Evolutionary conservation across 345 rosid genomes (phyloP).

Genomic region (Aurinia saxatilis): DNA sequence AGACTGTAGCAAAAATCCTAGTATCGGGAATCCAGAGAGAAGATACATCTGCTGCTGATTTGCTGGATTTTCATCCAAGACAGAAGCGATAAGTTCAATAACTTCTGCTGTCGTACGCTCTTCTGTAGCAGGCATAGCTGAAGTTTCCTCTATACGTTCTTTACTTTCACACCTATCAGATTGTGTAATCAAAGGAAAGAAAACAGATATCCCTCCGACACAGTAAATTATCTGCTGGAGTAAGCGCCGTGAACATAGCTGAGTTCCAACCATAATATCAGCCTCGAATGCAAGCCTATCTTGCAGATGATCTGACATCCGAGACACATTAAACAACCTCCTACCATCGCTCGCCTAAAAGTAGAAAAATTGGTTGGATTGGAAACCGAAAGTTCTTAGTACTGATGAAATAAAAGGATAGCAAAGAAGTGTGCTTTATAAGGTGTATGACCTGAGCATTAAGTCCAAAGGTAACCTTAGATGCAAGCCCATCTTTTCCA

Average conservation of each 20-base stretch:
- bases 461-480: slow-evolving; percentile 81
- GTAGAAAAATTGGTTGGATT: slow-evolving; percentile 12
- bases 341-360: slow-evolving; percentile 88
- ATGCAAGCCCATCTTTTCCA: slow-evolving; percentile 86
- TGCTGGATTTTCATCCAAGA: slow-evolving; percentile 83
- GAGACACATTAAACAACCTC: slow-evolving; percentile 81
- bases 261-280: slow-evolving; percentile 62
- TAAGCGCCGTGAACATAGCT: slow-evolving; percentile 87
- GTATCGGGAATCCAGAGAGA: slow-evolving; percentile 80
- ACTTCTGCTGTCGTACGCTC: slow-evolving; percentile 92
- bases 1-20: slow-evolving; percentile 87
- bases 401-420: neutral
- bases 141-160: slow-evolving; percentile 39
- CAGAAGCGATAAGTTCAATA: slow-evolving; percentile 88
- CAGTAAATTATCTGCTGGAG: slow-evolving; percentile 92
- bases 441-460: slow-evolving; percentile 73
- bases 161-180: slow-evolving; percentile 75
- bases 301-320: slow-evolving; percentile 45
- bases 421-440: neutral
- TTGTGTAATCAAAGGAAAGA: slow-evolving; percentile 83
- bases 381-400: slow-evolving; percentile 15
- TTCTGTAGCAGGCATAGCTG: slow-evolving; percentile 52
- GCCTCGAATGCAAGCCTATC: slow-evolving; percentile 82
- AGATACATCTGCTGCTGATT: slow-evolving; percentile 94
- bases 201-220: slow-evolving; percentile 94